A percentile compares a stretch with the other conserved stretches of the same genome.
Evolutionary conservation across 345 rosid species (phyloP).

Genomic region (Cochlearia excelsa): DNA sequence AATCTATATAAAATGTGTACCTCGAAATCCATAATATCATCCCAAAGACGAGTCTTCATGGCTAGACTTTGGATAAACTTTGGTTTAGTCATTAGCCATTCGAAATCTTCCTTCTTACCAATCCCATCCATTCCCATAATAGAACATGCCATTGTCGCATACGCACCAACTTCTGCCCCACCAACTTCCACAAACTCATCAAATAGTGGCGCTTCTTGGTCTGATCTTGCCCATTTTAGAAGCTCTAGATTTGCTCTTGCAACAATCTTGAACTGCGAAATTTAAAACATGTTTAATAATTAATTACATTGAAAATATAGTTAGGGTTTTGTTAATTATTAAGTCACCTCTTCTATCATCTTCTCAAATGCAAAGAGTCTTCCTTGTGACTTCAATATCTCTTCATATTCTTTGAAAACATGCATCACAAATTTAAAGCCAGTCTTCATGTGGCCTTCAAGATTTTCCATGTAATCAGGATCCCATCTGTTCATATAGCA

Average conservation of each 20-base stretch:
- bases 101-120: constrained; percentile 17
- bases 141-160: constrained; percentile 3
- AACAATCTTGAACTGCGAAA: constrained; percentile 8
- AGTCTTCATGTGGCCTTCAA: constrained; percentile 15
- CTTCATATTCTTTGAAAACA: constrained; percentile 21
- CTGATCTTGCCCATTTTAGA: constrained; percentile 24
- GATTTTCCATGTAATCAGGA: constrained; percentile 17
- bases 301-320: background rate
- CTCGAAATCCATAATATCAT: constrained; percentile 22
- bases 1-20: background rate
- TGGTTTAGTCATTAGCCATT: constrained; percentile 22
- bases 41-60: constrained; percentile 15
- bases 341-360: constrained; percentile 23
- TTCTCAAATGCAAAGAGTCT: background rate
- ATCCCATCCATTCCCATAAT: constrained; percentile 14
- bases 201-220: background rate
- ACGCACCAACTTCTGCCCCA: constrained; percentile 2
- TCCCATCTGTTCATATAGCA: constrained; percentile 14
- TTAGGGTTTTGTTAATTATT: background rate
- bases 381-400: constrained; percentile 13
- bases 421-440: constrained; percentile 15
- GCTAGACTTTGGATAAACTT: background rate
- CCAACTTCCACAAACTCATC: constrained; percentile 19
- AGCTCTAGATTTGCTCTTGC: constrained; percentile 8
- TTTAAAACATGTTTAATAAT: background rate